Evolutionary conservation across 768 basidiomycete species (phyloP).

Genomic region (Suillus alpinus): DNA sequence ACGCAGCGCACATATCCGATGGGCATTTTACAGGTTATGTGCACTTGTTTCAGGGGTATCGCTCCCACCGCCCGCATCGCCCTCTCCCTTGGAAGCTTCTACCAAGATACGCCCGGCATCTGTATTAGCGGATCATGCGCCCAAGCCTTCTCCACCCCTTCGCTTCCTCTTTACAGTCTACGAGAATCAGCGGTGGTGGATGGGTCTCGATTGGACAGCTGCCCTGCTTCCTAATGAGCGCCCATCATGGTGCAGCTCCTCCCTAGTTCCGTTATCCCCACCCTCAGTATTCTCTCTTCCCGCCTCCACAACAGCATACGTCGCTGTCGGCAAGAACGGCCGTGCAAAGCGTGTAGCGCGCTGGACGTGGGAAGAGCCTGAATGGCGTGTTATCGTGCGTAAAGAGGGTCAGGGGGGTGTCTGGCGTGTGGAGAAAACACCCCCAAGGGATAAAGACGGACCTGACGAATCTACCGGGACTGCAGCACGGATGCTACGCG

Average conservation of each 20-base stretch:
- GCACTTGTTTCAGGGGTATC: conserved; percentile 54
- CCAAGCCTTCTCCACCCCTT: conserved; percentile 31
- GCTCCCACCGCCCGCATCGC: conserved; percentile 37
- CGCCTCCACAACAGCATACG: conserved; percentile 54
- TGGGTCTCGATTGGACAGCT: conserved; percentile 95
- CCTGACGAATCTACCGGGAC: conserved; percentile 43
- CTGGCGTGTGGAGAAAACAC: conserved; percentile 56
- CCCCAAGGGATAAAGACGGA: conserved; percentile 43
- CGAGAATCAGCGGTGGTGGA: conserved; percentile 98
- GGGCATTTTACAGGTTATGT: conserved; percentile 52
- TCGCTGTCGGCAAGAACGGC: conserved; percentile 46
- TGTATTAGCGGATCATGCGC: conserved; percentile 18
- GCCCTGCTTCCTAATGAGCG: conserved; percentile 87
- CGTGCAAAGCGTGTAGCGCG: conserved; percentile 69
- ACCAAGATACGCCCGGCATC: conserved; percentile 18
- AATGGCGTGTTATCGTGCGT: conserved; percentile 78
- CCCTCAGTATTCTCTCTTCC: conserved; percentile 70
- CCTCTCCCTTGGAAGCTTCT: conserved; percentile 28
- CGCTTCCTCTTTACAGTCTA: conserved; percentile 88
- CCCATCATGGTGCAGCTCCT: conserved; percentile 77
- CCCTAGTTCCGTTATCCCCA: conserved; percentile 59
- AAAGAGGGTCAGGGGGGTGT: conserved; percentile 49
- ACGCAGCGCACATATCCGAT: conserved; percentile 67
- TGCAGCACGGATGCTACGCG: conserved; percentile 48
- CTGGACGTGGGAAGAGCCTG: conserved; percentile 90